Evolutionary conservation across 768 basidiomycete genomes (phyloP).

Genomic region (Hygrocybe punicea): DNA sequence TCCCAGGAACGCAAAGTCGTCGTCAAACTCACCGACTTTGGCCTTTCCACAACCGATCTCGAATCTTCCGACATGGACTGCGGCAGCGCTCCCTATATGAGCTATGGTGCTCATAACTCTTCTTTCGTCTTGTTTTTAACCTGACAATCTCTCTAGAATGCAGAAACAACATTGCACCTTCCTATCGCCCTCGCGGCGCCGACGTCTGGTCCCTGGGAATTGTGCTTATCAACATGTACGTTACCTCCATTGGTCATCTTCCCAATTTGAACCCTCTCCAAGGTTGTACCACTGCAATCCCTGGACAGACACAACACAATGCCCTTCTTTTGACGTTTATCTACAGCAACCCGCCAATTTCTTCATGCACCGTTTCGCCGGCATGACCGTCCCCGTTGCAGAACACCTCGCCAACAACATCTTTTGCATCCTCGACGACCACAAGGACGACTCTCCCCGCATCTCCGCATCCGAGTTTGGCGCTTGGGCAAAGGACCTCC

Average conservation of each 20-base stretch:
- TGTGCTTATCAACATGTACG: slow-evolving; percentile 96
- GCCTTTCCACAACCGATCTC: slow-evolving; percentile 83
- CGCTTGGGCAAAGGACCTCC: slow-evolving; percentile 79
- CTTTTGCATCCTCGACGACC: slow-evolving; percentile 73
- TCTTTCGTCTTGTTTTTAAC: not conserved
- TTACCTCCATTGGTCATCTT: too few species aligned
- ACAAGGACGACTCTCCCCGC: slow-evolving; percentile 60
- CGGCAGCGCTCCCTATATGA: slow-evolving; percentile 98
- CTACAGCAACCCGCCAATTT: slow-evolving; percentile 76
- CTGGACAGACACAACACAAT: slow-evolving; percentile 91
- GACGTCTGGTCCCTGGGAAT: slow-evolving; percentile 99
- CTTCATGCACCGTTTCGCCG: slow-evolving; percentile 86
- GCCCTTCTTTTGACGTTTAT: slow-evolving; percentile 79
- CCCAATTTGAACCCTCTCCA: slow-evolving; percentile 11
- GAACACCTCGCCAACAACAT: slow-evolving; percentile 81
- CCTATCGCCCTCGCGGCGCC: slow-evolving; percentile 89
- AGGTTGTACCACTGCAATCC: slow-evolving; percentile 98
- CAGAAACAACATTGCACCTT: slow-evolving; percentile 93
- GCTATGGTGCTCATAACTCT: slow-evolving; percentile 76
- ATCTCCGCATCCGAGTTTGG: slow-evolving; percentile 84
- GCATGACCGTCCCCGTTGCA: slow-evolving; percentile 83
- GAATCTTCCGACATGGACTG: slow-evolving; percentile 96
- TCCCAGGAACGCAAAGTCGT: slow-evolving; percentile 79
- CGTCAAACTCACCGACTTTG: slow-evolving; percentile 97
- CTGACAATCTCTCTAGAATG: slow-evolving; percentile 61